Conservation (phyloP, 1,284 basidiomycete species). For the Entoloma clypeatum region DNA sequence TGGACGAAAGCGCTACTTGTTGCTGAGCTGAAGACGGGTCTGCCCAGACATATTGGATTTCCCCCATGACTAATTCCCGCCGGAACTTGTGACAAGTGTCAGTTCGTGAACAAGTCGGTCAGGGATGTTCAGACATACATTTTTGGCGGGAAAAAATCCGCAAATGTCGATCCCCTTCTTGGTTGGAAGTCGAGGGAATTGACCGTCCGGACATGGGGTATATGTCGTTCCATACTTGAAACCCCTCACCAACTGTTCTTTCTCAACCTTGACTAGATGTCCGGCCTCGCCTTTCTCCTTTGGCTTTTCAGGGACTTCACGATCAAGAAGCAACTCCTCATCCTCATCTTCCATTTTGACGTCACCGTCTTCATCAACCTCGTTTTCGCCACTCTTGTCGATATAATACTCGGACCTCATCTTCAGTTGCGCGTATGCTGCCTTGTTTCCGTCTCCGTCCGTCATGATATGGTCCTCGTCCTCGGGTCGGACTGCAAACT, state of each 20-base stretch:
- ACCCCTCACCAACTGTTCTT: slow-evolving; percentile 74
- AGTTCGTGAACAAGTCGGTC: not conserved
- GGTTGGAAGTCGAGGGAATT: slow-evolving; percentile 70
- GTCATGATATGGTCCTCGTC: slow-evolving; percentile 16
- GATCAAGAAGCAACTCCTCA: slow-evolving; percentile 35
- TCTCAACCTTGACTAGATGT: slow-evolving; percentile 53
- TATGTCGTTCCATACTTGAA: slow-evolving; percentile 93
- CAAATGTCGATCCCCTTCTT: slow-evolving; percentile 85
- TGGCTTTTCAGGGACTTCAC: slow-evolving; percentile 25
- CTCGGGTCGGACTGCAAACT: slow-evolving; percentile 57
- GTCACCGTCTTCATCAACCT: slow-evolving; percentile 32
- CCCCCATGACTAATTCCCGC: slow-evolving; percentile 79
- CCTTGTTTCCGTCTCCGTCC: too few species aligned
- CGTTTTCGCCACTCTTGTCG: slow-evolving; percentile 37
- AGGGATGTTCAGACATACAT: slow-evolving; percentile 41
- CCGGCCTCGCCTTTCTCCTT: slow-evolving; percentile 28
- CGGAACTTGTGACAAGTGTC: slow-evolving; percentile 57
- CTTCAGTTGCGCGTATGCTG: slow-evolving; percentile 49
- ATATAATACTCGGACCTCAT: slow-evolving; percentile 58
- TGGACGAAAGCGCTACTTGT: slow-evolving; percentile 82
- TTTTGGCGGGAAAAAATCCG: slow-evolving; percentile 71
- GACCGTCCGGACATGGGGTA: slow-evolving; percentile 78
- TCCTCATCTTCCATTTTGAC: slow-evolving; percentile 40
- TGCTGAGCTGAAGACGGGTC: slow-evolving; percentile 64
- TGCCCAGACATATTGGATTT: slow-evolving; percentile 86